phyloP scores from a whole-genome alignment of 2,329 filamentous ascomycete species.

The Colletotrichum sp. region DNA sequence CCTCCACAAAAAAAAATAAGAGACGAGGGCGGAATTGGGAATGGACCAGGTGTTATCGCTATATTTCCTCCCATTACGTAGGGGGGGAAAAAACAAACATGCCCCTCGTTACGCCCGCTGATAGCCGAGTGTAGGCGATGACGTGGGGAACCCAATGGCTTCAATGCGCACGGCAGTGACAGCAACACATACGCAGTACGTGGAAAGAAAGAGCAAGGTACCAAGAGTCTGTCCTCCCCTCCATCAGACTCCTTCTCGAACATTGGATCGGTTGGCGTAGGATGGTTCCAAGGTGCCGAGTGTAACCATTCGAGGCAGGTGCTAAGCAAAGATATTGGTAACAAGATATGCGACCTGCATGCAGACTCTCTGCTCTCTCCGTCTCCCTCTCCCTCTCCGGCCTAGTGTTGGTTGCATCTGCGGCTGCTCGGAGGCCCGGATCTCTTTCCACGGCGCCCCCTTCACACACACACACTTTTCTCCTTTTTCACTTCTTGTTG shows the following conservation, averaged over 20 bases:
- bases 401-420: not conserved
- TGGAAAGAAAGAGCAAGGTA: not conserved
- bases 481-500: not conserved
- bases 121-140: constrained; percentile 19
- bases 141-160: constrained; percentile 4
- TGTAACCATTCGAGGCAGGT: constrained; percentile 15
- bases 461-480: not conserved
- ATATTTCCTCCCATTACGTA: not conserved
- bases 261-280: not conserved
- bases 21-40: constrained; percentile 1
- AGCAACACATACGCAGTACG: not conserved
- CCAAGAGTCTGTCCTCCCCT: not conserved
- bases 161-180: not conserved
- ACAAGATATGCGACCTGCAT: constrained; percentile 4
- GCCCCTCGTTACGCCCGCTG: constrained; percentile 9
- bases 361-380: not conserved
- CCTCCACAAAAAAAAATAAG: not conserved
- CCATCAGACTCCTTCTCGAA: not conserved
- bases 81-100: not conserved
- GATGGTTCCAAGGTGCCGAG: constrained; percentile 4
- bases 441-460: constrained; percentile 1
- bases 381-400: not conserved
- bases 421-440: constrained; percentile 13
- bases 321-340: not conserved
- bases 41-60: constrained; percentile 8